A percentile compares a stretch with the other conserved stretches of the same genome.
Evolutionary conservation across 2,329 filamentous ascomycete species (phyloP).

Genomic region (Chaetomium olivaceum): DNA sequence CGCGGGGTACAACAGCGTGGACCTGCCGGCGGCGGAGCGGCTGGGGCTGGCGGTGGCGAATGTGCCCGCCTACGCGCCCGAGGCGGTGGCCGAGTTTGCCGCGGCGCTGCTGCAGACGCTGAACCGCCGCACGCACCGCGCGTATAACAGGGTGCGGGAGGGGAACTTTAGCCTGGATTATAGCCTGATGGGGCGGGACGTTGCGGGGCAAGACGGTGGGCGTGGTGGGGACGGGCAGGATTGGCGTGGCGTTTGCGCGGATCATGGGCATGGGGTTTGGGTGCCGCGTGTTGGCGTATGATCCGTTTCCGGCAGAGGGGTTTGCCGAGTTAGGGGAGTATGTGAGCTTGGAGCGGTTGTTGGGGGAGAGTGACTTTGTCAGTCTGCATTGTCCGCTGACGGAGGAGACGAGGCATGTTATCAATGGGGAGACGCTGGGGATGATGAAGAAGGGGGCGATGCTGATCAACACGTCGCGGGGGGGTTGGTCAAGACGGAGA

Average conservation of each 20-base stretch:
- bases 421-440: constrained; percentile 54
- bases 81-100: constrained; percentile 69
- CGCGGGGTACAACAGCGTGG: constrained; percentile 68
- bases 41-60: constrained; percentile 63
- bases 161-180: constrained; percentile 65
- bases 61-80: constrained; percentile 68
- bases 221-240: constrained; percentile 64
- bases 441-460: constrained; percentile 61
- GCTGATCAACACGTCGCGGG: constrained; percentile 68
- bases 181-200: constrained; percentile 63
- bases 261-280: constrained; percentile 64
- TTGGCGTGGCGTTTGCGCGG: constrained; percentile 61
- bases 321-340: constrained; percentile 55
- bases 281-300: constrained; percentile 61
- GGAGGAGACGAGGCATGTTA: constrained; percentile 59
- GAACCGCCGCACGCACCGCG: constrained; percentile 67
- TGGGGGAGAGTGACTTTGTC: constrained; percentile 60
- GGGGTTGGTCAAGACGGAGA: constrained; percentile 62
- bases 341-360: constrained; percentile 54
- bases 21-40: constrained; percentile 55
- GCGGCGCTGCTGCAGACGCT: constrained; percentile 67
- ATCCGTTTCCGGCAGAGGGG: constrained; percentile 54
- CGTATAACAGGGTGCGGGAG: constrained; percentile 68
- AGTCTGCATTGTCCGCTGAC: constrained; percentile 67
- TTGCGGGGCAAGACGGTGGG: constrained; percentile 66